Evolutionary conservation across 768 basidiomycete genomes (phyloP), one percentile per base, ranked within the genome.

Genomic region (Peribolospora kevripleyi): DNA sequence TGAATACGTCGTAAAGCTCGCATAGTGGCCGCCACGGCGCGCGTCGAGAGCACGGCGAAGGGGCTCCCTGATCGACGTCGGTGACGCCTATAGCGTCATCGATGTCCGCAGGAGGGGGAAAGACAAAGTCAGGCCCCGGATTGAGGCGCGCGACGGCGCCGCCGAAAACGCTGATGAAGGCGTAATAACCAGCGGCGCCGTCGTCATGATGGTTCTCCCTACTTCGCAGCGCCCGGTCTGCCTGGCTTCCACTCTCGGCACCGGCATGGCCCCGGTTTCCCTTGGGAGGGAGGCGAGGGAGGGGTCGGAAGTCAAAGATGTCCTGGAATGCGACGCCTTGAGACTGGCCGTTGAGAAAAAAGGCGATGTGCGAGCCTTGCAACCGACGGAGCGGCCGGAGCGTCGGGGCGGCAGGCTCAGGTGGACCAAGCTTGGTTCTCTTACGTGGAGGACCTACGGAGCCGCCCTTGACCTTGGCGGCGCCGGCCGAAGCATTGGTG

Each of bases 181-280:
- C 87, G 65, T 87, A 97, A 68, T 98, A 98, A 1, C 93, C 93
- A 5, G 93, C 70, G 14, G 82, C 79, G 14, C 91, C 93, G 65
- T 98, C 93, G 65, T 98, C 88, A 62, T 86, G 84, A 3, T 76
- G 76, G 58, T 88, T 88, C 68, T 84, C 82, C 37, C 64, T 37
- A 53, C 25, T 25, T 59, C 46, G 56, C 58, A 25, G 59, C 64
- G 57, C 74, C 49, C 74, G 64, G 81, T 80, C 61, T 82, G 79
- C 53, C 79, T 77, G 7, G 66, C 50, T 79, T 77, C 51, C 76
- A 78, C 63, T 78, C 76, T 54, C 75, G 75, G n/a, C 72, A 68
- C 43, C 74, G 73, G 62, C 75, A n/a, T 79, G n/a, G 51, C 48
- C 42, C 25, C 25, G 25, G 25, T 25, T 25, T 25, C 25, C 25